phyloP scores from a whole-genome alignment of 2,329 filamentous ascomycete genomes.

The Ramularia endophylla region DNA sequence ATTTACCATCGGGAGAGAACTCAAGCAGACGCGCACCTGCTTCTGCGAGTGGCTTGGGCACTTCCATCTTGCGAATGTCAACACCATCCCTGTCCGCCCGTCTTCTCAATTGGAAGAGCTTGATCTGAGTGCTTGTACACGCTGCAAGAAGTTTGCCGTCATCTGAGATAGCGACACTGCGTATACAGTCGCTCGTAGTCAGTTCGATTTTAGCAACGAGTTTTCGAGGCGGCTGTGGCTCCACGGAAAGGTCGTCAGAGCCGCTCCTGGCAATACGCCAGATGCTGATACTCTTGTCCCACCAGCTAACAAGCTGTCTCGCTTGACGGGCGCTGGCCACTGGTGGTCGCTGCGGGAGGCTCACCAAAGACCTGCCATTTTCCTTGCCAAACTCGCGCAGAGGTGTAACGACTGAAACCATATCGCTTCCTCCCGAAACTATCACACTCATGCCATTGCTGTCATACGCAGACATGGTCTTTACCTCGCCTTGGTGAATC shows the following conservation, averaged over 20 bases:
- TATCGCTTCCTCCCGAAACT: slow-evolving; percentile 85
- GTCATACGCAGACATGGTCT: slow-evolving; percentile 88
- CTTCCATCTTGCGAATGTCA: slow-evolving; percentile 62
- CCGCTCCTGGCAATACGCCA: slow-evolving; percentile 57
- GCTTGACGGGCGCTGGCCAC: slow-evolving; percentile 66
- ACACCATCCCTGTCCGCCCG: slow-evolving; percentile 36
- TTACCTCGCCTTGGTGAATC: slow-evolving; percentile 92
- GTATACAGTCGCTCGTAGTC: slow-evolving; percentile 58
- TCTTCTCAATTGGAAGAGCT: slow-evolving; percentile 27
- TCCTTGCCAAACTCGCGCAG: slow-evolving; percentile 71
- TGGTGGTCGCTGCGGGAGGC: slow-evolving; percentile 71
- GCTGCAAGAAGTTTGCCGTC: slow-evolving; percentile 71
- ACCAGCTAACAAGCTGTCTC: slow-evolving; percentile 82
- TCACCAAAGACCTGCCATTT: slow-evolving; percentile 74
- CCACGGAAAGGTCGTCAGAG: slow-evolving; percentile 20
- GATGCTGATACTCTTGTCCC: slow-evolving; percentile 79
- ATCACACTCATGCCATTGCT: slow-evolving; percentile 71
- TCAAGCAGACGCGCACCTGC: slow-evolving; percentile 63
- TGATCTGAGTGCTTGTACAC: slow-evolving; percentile 34
- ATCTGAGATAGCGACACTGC: slow-evolving; percentile 65
- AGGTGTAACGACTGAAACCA: slow-evolving; percentile 74
- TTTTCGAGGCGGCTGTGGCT: slow-evolving; percentile 21
- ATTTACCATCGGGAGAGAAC: slow-evolving; percentile 64
- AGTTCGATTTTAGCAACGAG: slow-evolving; percentile 36
- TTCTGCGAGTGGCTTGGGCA: slow-evolving; percentile 52